phyloP scores from a whole-genome alignment of 352 stramenopile genomes.

The Phytopythium helicoides region DNA sequence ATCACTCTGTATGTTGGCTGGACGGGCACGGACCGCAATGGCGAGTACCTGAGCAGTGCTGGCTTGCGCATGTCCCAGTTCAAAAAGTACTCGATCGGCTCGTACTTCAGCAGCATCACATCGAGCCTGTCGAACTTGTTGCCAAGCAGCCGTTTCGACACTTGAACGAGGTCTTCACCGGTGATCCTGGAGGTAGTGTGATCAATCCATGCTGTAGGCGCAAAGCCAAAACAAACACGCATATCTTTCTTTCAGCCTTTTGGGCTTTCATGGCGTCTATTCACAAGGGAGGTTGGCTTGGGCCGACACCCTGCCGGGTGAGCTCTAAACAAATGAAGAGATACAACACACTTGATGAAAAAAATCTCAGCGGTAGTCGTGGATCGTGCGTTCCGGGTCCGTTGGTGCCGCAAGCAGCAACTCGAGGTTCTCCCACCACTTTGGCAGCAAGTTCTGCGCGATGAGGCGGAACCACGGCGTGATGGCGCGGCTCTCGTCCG shows the following conservation, averaged over 20 bases:
- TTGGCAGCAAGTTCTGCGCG: slow-evolving; percentile 55
- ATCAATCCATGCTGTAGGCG: no score
- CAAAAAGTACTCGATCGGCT: slow-evolving; percentile 79
- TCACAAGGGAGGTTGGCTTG: no score
- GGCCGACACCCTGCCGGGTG: no score
- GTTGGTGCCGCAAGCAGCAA: slow-evolving; percentile 35
- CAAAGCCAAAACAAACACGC: slow-evolving; percentile 5
- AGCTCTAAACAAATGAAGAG: slow-evolving; percentile 7
- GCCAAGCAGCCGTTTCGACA: slow-evolving; percentile 45
- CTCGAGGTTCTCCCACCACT: slow-evolving; percentile 76
- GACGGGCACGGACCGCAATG: slow-evolving; percentile 76
- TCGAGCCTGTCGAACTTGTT: slow-evolving; percentile 48
- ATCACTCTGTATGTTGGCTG: slow-evolving; percentile 78
- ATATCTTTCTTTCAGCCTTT: slow-evolving; percentile 6
- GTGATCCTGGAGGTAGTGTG: no score
- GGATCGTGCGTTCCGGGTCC: slow-evolving; percentile 48
- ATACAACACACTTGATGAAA: slow-evolving; percentile 6
- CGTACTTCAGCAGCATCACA: slow-evolving; percentile 66
- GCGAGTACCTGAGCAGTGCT: slow-evolving; percentile 75
- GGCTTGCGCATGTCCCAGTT: slow-evolving; percentile 83
- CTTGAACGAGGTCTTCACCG: slow-evolving; percentile 11
- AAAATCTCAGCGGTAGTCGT: slow-evolving; percentile 46
- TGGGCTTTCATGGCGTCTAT: slow-evolving; percentile 7
- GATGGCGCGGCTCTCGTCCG: slow-evolving; percentile 52
- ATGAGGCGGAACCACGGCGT: slow-evolving; percentile 89